Evolutionary conservation across 2,329 filamentous ascomycete genomes (phyloP), one percentile per base, ranked within the genome.

Genomic region (Botrytis aclada): DNA sequence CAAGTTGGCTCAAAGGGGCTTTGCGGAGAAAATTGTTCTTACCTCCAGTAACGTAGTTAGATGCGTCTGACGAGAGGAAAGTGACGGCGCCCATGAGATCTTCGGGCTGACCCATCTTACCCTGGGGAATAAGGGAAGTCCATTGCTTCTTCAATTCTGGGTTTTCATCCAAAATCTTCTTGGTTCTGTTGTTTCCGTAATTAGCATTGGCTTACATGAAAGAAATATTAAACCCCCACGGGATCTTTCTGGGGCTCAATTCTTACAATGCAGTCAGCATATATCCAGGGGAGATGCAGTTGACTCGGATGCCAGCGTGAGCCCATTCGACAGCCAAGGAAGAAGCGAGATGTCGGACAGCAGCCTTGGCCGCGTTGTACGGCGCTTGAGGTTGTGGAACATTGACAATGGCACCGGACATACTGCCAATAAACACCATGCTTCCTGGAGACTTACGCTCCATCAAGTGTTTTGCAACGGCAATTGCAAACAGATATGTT

Each of bases 241-340:
- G 43, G 41, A 43, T 71, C 54, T 45, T 63, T 66, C 47, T 61
- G 25, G 58, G 63, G 39, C 10, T 43, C 37, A 47, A 63, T 51
- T 84, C 92, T 88, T 86, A 95, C 92, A 98, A 84, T 73, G 94
- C 93, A 25, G 95, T 98, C 77, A 97, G 85, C 95, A 98, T 98
- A 84, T 98, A 98, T 62, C 96, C 95, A 0, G 95, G 95, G 43
- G 92, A 94, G 81, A 98, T 96, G 83, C 93, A 96, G 85, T 98
- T 98, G 77, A 98, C 95, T 51, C 95, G 89, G 80, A 98, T 97
- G 77, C 91, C 91, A 54, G 91, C 89, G 77, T 90, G 87, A 0
- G 95, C 94, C 95, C 96, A 98, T 83, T 98, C 96, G 69, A 98
- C 95, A 51, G 95, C 95, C 78, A 98, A 86, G 76, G 92, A 96